Base-by-base conservation (phyloP, 2,329 filamentous ascomycete species). In the Colletotrichum tropicicola region DNA sequence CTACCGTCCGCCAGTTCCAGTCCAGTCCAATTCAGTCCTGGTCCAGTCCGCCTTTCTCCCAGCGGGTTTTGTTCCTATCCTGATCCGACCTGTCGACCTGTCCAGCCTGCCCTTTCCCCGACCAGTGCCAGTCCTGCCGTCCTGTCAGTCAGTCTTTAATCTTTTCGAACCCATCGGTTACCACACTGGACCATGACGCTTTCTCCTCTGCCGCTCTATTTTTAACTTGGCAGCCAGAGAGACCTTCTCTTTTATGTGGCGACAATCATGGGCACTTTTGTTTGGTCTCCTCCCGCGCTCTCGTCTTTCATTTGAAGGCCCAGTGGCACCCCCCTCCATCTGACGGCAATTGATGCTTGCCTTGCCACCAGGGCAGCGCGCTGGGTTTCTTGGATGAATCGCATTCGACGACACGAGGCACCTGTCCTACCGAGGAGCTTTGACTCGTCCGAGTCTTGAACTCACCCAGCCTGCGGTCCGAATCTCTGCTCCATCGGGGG, bases 401-500 rank as follows among this genome's bases (percentile, higher is more conserved):
- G 63, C 39, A 64, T 63, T 66, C 52, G 63, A 66, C 59, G 59
- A 66, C 59, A 63, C 59, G 47, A 66, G 59, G 63, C 61, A 65
- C 57, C 70, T 78, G 77, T 75, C 71, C 72, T 68, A 72, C 70
- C 73, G 72, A 74, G 74, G 75, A 75, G 74, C 71, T 73, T 77
- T 73, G 76, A 78, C 74, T 77, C 73, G 74, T 71, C 72, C 75
- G 74, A 77, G 75, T 75, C 74, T 68, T 72, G 73, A 71, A 73
- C 70, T 74, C 72, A 75, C 68, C 64, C 69, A 73, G 75, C 73
- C 74, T 73, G 70, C 72, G 66, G 74, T 75, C 73, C 69, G 73
- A 72, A 70, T 74, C 67, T 54, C 65, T 68, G 69, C 69, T 73
- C 74, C 64, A 71, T 74, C 72, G 72, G 70, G 51, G 57, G 68